These are phyloP conservation scores for Annulohypoxylon stygium DNA, from an alignment of 495 filamentous ascomycete genomes.

Conservation along the genomic window DNA sequence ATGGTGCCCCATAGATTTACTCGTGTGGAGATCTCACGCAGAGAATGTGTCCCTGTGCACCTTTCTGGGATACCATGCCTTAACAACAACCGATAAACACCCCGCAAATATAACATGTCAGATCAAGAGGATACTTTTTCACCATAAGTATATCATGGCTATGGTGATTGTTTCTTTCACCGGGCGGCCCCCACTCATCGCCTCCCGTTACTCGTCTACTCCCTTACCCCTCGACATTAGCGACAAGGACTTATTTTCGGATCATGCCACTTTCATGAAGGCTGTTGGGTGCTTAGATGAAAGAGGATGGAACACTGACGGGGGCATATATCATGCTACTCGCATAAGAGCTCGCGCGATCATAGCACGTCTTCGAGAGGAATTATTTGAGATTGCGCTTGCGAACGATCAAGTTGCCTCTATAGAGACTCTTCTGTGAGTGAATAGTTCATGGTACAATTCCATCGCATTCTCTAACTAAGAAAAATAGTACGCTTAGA, in stretches of 20 bases:
- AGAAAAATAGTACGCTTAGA: conserved; percentile 32
- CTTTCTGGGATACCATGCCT: conserved; percentile 69
- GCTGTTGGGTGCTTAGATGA: conserved; percentile 62
- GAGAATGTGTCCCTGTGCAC: conserved; percentile 67
- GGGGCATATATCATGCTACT: conserved; percentile 55
- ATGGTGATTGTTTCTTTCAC: conserved; percentile 68
- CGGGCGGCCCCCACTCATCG: conserved; percentile 69
- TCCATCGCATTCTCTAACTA: neutral
- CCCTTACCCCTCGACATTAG: conserved; percentile 70
- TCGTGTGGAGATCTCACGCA: conserved; percentile 66
- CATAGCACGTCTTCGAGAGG: conserved; percentile 65
- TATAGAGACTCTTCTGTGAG: conserved; percentile 62
- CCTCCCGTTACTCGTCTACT: conserved; percentile 67
- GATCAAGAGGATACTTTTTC: conserved; percentile 61
- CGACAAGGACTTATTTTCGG: conserved; percentile 64
- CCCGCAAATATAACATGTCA: conserved; percentile 46
- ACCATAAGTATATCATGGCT: conserved; percentile 64
- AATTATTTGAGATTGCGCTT: conserved; percentile 71
- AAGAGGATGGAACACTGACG: conserved; percentile 67
- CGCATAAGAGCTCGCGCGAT: conserved; percentile 64
- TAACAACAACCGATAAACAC: conserved; percentile 54
- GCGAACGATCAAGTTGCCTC: conserved; percentile 60
- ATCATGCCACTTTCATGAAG: conserved; percentile 56
- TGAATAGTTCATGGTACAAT: neutral
- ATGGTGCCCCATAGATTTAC: conserved; percentile 41